Evolutionary conservation across 148 eudicot species (phyloP).

Genomic region (Rheum nobile): DNA sequence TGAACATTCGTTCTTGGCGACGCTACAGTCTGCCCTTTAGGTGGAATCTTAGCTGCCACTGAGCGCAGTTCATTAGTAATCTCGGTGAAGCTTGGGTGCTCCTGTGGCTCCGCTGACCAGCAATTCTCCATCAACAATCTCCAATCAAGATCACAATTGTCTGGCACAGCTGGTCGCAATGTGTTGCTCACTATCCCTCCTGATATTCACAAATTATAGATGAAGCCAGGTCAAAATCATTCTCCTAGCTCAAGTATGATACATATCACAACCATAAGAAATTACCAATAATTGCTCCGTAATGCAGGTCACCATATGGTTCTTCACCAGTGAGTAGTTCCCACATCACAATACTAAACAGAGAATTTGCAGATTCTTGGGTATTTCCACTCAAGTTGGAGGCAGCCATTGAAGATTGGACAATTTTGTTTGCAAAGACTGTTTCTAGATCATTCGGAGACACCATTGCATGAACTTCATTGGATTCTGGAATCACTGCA

Average conservation of each 20-base stretch:
- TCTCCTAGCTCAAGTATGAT: not conserved
- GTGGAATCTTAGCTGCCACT: conserved; percentile 55
- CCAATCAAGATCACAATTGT: conserved; percentile 73
- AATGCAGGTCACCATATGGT: conserved; percentile 85
- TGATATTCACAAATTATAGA: conserved; percentile 12
- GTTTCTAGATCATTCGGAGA: conserved; percentile 21
- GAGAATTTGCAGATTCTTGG: conserved; percentile 36
- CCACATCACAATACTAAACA: conserved; percentile 81
- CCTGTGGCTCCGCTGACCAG: conserved; percentile 82
- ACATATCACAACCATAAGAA: not conserved
- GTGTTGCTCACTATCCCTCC: conserved; percentile 97
- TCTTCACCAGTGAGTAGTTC: conserved; percentile 94
- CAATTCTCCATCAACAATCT: conserved; percentile 83
- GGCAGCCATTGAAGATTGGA: conserved; percentile 20
- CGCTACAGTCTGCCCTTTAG: conserved; percentile 41
- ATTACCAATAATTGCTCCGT: conserved; percentile 49
- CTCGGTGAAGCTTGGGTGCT: conserved; percentile 74
- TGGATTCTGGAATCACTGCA: not conserved
- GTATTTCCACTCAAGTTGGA: conserved; percentile 28
- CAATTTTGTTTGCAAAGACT: conserved; percentile 15
- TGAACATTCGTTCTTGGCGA: conserved; percentile 13
- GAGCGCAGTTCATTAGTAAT: conserved; percentile 55
- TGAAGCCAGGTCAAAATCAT: not conserved
- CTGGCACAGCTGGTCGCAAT: conserved; percentile 76
- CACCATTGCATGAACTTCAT: conserved; percentile 17